phyloP scores from a whole-genome alignment of 306 rosid species.

The Potentilla sterilis region DNA sequence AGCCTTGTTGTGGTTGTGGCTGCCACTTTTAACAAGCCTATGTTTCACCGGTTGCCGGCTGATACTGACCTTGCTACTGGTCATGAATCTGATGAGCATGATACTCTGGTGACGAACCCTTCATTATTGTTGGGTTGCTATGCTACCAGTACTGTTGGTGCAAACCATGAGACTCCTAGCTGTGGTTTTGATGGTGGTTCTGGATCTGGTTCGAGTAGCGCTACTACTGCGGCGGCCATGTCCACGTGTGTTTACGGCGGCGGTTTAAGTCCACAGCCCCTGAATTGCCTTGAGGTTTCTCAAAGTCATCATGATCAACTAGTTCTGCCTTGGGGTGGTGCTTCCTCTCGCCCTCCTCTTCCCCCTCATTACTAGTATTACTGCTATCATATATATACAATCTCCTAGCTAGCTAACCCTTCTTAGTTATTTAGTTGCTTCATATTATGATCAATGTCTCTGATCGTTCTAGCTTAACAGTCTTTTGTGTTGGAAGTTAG shows the following conservation, averaged over 20 bases:
- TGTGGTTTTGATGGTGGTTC: not conserved
- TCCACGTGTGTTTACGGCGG: slow-evolving; percentile 4
- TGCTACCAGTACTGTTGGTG: not conserved
- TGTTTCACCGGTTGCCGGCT: slow-evolving; percentile 20
- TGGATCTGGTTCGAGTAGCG: not conserved
- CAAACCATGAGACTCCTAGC: not conserved
- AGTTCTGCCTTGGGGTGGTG: slow-evolving; percentile 46
- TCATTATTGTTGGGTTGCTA: not conserved
- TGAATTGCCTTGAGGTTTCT: no score
- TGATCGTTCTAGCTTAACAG: not conserved
- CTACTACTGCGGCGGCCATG: not conserved
- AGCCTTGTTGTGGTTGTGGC: slow-evolving; percentile 38
- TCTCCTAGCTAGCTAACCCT: not conserved
- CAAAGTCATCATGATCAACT: slow-evolving; percentile 1
- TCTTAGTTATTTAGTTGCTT: no score
- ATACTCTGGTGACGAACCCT: slow-evolving; percentile 6
- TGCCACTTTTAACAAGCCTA: slow-evolving; percentile 27
- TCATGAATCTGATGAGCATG: not conserved
- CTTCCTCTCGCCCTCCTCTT: slow-evolving; percentile 31
- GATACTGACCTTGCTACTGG: not conserved
- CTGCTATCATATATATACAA: not conserved
- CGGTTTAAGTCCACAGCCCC: no score
- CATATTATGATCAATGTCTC: not conserved
- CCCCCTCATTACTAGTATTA: not conserved
- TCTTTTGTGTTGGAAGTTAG: not conserved